Evolutionary conservation across 2,329 filamentous ascomycete species (phyloP).

Genomic region (Colletotrichum sp.): DNA sequence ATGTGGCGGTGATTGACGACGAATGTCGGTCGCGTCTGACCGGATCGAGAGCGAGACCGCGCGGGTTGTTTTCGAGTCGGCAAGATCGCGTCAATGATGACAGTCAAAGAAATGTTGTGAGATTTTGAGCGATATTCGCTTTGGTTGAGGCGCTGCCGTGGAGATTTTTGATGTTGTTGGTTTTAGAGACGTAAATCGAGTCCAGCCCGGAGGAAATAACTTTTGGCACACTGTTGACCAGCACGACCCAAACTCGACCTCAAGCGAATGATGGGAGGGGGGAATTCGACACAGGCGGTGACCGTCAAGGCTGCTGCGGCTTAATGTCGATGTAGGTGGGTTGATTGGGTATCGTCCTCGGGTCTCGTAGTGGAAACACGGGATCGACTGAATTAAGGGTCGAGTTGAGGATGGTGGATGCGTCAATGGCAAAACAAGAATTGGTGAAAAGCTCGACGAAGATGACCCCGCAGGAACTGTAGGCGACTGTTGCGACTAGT

Average conservation of each 20-base stretch:
- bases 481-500: slow-evolving; percentile 30
- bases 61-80: background rate
- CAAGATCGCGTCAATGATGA: background rate
- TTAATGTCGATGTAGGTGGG: slow-evolving; percentile 29
- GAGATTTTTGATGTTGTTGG: background rate
- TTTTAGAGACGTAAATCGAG: slow-evolving; percentile 37
- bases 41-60: slow-evolving; percentile 8
- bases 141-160: slow-evolving; percentile 25
- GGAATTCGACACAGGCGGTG: slow-evolving; percentile 32
- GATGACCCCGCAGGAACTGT: slow-evolving; percentile 30
- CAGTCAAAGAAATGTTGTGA: background rate
- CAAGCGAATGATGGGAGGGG: slow-evolving; percentile 45
- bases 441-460: slow-evolving; percentile 25
- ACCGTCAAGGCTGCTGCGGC: slow-evolving; percentile 46
- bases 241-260: slow-evolving; percentile 46
- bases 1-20: slow-evolving; percentile 5
- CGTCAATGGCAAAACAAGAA: slow-evolving; percentile 27
- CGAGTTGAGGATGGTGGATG: slow-evolving; percentile 44
- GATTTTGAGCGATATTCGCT: background rate
- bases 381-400: slow-evolving; percentile 44
- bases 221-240: slow-evolving; percentile 25
- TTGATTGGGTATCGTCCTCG: background rate
- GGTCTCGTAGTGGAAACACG: slow-evolving; percentile 30
- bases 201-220: slow-evolving; percentile 46
- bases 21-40: slow-evolving; percentile 23